Evolutionary conservation across 495 filamentous ascomycete genomes (phyloP), one percentile per base, ranked within the genome.

Genomic region (Talaromyces borbonicus): DNA sequence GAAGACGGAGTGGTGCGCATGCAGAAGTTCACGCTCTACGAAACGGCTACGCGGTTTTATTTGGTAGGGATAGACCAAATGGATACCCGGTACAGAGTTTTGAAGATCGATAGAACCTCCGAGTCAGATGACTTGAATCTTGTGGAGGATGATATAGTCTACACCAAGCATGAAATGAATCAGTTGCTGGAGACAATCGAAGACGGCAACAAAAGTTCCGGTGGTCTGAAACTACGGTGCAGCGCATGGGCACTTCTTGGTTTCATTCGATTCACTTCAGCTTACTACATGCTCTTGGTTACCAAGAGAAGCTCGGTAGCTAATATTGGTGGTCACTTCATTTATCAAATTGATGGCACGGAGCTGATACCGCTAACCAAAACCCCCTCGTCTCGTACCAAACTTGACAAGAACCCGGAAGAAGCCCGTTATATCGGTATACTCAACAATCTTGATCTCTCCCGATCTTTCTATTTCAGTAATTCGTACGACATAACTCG

Each of bases 251-350:
- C 92, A 19, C 68, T 98, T 22, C 69, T 98, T 19, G 92, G 92
- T 1, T 97, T 98, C 57, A 89, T 98, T 54, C 76, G 85, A 44
- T 96, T 98, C 57, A 98, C 92, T 5, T 90, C 87, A 5, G 80
- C 85, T n/a, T 95, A 88, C 59, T 98, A 98, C 53, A 97, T 98
- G 90, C 73, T 97, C 6, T 61, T 97, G 35, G 87, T 95, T 53
- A 98, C 90, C 32, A 97, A 97, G 65, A 78, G 90, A 61, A 90
- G 87, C 59, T 90, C 93, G 46, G 88, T 95, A 3, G 93, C 90
- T 31, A 86, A 95, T 81, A 78, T 98, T 29, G 92, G 92, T 27
- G 92, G 92, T 9, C 92, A 98, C 60, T 95, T 92, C 58, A 70
- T 96, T 41, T 96, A 95, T 55, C 87, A 95, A 63, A 77, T 97